A percentile compares a stretch with the other conserved stretches of the same genome.
Conservation (phyloP, 768 basidiomycete genomes). For the Serendipita sp. region DNA sequence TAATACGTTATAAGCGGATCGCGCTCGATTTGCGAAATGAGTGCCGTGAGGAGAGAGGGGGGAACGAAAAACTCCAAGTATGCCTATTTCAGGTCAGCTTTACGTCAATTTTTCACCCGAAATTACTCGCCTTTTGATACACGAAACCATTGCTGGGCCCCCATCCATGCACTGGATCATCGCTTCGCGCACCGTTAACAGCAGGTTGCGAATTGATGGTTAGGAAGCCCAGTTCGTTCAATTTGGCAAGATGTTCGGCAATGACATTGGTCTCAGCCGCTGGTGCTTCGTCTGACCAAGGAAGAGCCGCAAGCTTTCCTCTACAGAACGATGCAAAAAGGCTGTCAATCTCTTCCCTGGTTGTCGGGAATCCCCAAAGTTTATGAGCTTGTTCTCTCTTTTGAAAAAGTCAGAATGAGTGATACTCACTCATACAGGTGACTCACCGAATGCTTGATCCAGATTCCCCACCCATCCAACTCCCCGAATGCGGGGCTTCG, state of each 20-base stretch:
- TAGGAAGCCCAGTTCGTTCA: conserved; percentile 86
- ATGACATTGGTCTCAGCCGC: conserved; percentile 75
- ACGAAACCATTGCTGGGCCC: conserved; percentile 87
- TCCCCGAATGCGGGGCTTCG: conserved; percentile 97
- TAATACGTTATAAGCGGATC: conserved; percentile 89
- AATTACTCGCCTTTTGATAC: conserved; percentile 66
- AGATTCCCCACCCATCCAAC: conserved; percentile 90
- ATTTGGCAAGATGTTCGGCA: conserved; percentile 54
- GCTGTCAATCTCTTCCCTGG: conserved; percentile 43
- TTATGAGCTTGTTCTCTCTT: conserved; percentile 77
- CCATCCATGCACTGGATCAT: conserved; percentile 82
- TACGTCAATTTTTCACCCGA: background rate
- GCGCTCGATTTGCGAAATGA: conserved; percentile 72
- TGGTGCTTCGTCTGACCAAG: conserved; percentile 89
- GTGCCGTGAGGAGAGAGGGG: conserved; percentile 51
- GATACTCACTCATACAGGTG: background rate
- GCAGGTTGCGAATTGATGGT: conserved; percentile 97
- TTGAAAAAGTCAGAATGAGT: background rate
- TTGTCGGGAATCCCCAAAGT: conserved; percentile 74
- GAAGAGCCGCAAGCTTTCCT: conserved; percentile 57
- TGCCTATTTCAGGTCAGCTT: conserved; percentile 35
- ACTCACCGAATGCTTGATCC: conserved; percentile 73
- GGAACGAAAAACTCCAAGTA: conserved; percentile 93
- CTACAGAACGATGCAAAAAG: conserved; percentile 80
- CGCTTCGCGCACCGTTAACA: conserved; percentile 75